A percentile compares a stretch with the other conserved stretches of the same genome.
phyloP scores from a whole-genome alignment of 176 grass and related monocot genomes.

The Pontederia crassipes region DNA sequence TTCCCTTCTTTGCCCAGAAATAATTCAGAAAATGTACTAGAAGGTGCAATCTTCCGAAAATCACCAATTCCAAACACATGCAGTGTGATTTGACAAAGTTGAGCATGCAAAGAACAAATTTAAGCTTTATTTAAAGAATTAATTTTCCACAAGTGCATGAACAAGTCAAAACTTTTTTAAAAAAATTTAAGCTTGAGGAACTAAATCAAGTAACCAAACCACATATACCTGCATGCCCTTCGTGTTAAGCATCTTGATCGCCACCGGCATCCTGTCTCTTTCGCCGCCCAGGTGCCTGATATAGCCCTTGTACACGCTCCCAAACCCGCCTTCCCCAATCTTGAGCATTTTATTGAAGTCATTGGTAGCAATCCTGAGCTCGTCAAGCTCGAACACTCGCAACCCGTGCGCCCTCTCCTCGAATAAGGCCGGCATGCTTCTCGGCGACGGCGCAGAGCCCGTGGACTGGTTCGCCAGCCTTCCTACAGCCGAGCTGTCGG shows the following conservation, averaged over 20 bases:
- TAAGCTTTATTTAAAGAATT: too few relatives aligned
- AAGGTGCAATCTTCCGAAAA: too few relatives aligned
- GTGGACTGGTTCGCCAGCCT: slow-evolving; percentile 55
- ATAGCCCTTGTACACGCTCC: slow-evolving; percentile 73
- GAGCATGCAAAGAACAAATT: too few relatives aligned
- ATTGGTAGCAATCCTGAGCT: slow-evolving; percentile 58
- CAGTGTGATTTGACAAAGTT: too few relatives aligned
- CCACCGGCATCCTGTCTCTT: slow-evolving; percentile 48
- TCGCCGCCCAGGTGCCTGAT: slow-evolving; percentile 37
- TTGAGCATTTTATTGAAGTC: slow-evolving; percentile 62
- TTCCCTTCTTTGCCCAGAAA: too few relatives aligned
- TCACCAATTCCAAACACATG: too few relatives aligned
- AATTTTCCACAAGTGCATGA: too few relatives aligned
- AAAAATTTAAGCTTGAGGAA: too few relatives aligned
- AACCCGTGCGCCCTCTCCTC: slow-evolving; percentile 77
- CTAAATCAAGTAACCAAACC: not conserved
- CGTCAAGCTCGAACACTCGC: slow-evolving; percentile 61
- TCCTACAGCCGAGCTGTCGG: slow-evolving; percentile 44
- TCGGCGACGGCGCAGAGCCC: slow-evolving; percentile 56
- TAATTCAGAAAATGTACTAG: too few relatives aligned
- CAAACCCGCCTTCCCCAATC: slow-evolving; percentile 91
- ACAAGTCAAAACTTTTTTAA: too few relatives aligned
- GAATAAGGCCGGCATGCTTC: slow-evolving; percentile 69
- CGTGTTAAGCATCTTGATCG: slow-evolving; percentile 75
- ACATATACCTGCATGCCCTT: slow-evolving; percentile 57